Base-by-base conservation (phyloP, 148 eudicot genomes). In the Amaranthus hypochondriacus region DNA sequence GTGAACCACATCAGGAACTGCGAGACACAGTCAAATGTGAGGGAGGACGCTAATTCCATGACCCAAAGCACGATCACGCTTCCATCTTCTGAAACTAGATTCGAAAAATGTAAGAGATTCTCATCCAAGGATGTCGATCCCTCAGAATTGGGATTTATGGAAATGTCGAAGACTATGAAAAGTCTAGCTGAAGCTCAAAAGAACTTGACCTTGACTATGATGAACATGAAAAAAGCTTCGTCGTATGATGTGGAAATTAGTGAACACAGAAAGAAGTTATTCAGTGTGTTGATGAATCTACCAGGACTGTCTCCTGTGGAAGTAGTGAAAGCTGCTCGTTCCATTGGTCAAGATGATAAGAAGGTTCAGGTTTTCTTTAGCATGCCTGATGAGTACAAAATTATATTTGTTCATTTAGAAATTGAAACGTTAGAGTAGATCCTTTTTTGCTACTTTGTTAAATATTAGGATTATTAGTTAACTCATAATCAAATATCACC, bases 111-210 rank as follows among this genome's bases (percentile, higher is more conserved):
- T n/a, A 61, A 75, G 57, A 67, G 58, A 60, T 18, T 18, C 18
- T 18, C 18, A 18, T 21, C 54, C 0, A 47, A 51, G 61, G 68
- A 52, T 9, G 61, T 62, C 6, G 60, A 76, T 15, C 59, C 60
- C 42, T 52, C 68, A 9, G 62, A 50, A 59, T 18, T 21, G 1
- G 77, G 55, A 14, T 74, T 74, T 66, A 43, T 58, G 15, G 66
- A 75, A 50, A 49, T 68, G 59, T 56, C 71, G 3, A 68, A 59
- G 11, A 39, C 73, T 57, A 75, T 76, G 6, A 4, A 60, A 76
- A 76, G 55, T 50, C 78, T 76, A 42, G 78, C 73, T 68, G 78
- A 76, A 68, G 78, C 73, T 69, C 78, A 76, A 70, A 75, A 48
- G 70, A 60, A 59, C 46, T 51, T 68, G 61, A 53, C 73, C 15